phyloP scores from a whole-genome alignment of 73 alveolate genomes.

The Uronychia binucleata region DNA sequence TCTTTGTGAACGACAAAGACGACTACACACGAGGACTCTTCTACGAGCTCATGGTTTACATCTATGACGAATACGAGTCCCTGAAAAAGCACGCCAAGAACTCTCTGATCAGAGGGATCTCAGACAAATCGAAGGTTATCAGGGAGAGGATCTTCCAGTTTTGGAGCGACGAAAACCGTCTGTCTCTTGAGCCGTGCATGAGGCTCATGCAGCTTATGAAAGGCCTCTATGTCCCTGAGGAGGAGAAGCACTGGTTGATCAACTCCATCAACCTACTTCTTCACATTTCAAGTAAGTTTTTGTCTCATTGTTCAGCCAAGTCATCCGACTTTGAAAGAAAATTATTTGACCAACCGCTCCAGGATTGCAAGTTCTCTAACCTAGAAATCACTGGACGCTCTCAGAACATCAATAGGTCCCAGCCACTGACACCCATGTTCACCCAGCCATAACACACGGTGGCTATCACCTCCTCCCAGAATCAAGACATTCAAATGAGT shows the following conservation, averaged over 20 bases:
- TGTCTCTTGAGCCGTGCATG: slow-evolving; percentile 36
- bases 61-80: slow-evolving; percentile 28
- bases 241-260: slow-evolving; percentile 64
- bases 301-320: not conserved
- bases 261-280: slow-evolving; percentile 46
- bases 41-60: slow-evolving; percentile 53
- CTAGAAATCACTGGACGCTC: slow-evolving; percentile 24
- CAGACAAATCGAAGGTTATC: slow-evolving; percentile 45
- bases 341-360: slow-evolving; percentile 61
- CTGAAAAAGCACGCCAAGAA: slow-evolving; percentile 34
- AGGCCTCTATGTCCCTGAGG: slow-evolving; percentile 42
- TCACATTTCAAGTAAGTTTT: slow-evolving; percentile 15
- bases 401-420: slow-evolving; percentile 12
- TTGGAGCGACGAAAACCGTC: slow-evolving; percentile 68
- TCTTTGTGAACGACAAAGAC: slow-evolving; percentile 19
- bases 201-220: slow-evolving; percentile 58
- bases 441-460: slow-evolving; percentile 26
- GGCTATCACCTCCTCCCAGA: not conserved
- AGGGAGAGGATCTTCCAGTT: slow-evolving; percentile 47
- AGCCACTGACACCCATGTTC: slow-evolving; percentile 64
- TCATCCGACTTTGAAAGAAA: slow-evolving; percentile 53
- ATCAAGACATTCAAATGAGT: not conserved
- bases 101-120: slow-evolving; percentile 48
- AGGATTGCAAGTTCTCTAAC: slow-evolving; percentile 46
- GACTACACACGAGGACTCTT: slow-evolving; percentile 59